Conservation (phyloP, 2,329 filamentous ascomycete genomes). For the Cladophialophora carrionii region DNA sequence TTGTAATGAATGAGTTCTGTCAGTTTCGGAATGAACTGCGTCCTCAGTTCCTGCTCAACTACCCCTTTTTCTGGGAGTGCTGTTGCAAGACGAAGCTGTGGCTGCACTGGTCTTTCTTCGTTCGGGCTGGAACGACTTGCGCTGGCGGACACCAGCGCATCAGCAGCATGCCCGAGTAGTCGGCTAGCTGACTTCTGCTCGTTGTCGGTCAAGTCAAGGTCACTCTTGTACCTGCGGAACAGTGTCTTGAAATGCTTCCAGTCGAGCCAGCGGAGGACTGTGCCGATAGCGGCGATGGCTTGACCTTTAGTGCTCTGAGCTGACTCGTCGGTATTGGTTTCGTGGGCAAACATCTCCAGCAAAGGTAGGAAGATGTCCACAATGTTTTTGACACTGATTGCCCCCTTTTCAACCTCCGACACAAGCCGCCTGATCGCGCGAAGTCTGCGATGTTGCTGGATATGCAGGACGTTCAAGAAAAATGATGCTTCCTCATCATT, state of each 20-base stretch:
- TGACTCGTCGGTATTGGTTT: constrained; percentile 73
- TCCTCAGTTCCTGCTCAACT: constrained; percentile 70
- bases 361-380: constrained; percentile 87
- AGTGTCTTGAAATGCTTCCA: constrained; percentile 90
- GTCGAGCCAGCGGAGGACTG: constrained; percentile 74
- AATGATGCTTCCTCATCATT: constrained; percentile 82
- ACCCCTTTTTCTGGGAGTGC: constrained; percentile 70
- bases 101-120: constrained; percentile 30
- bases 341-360: constrained; percentile 91
- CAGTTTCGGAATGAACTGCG: constrained; percentile 76
- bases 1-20: constrained; percentile 89
- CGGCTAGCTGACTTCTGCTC: constrained; percentile 73
- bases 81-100: constrained; percentile 55
- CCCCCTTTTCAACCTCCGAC: constrained; percentile 64
- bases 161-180: constrained; percentile 78
- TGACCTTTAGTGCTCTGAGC: constrained; percentile 84
- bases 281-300: constrained; percentile 77
- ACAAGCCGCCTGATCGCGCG: constrained; percentile 80
- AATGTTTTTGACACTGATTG: constrained; percentile 75
- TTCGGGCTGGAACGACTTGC: constrained; percentile 38
- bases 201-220: constrained; percentile 70
- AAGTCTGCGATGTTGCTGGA: constrained; percentile 82
- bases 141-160: constrained; percentile 68
- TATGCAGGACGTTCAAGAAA: constrained; percentile 89
- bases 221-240: constrained; percentile 79